Percentiles rank a stretch among this genome's conserved stretches.
These are phyloP conservation scores for Ailanthus altissimus DNA, from an alignment of 345 rosid species.

Conservation along the genomic window DNA sequence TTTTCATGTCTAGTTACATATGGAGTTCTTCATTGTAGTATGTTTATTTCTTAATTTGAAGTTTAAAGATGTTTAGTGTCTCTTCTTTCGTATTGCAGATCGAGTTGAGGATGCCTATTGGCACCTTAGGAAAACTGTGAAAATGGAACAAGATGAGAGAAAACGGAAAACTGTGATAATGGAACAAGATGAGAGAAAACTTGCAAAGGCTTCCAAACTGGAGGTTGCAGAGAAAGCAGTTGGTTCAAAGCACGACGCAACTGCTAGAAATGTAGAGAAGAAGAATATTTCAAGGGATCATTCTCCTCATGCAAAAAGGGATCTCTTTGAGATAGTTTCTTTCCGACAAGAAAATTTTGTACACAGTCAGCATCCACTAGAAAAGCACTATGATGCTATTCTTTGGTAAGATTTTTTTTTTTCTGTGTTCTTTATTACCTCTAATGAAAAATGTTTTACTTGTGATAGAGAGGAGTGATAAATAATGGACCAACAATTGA, in stretches of 20 bases:
- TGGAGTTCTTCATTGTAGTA: no score
- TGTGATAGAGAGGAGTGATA: background rate
- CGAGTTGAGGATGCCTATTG: constrained; percentile 76
- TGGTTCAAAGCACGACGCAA: constrained; percentile 27
- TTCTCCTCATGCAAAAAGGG: no score
- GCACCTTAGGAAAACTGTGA: constrained; percentile 62
- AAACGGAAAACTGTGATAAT: constrained; percentile 45
- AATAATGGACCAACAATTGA: background rate
- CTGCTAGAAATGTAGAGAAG: constrained; percentile 28
- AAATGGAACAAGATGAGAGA: constrained; percentile 37
- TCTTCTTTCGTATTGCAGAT: constrained; percentile 40
- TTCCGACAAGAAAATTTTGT: constrained; percentile 82
- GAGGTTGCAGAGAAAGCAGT: constrained; percentile 29
- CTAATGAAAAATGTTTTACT: background rate
- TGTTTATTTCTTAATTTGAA: constrained; percentile 2
- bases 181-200: constrained; percentile 33
- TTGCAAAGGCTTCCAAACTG: constrained; percentile 29
- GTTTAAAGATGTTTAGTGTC: background rate
- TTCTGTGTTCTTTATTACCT: constrained; percentile 2
- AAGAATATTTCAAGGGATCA: constrained; percentile 25
- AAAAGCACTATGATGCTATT: constrained; percentile 76
- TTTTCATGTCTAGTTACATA: background rate
- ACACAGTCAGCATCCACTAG: constrained; percentile 35
- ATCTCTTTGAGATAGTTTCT: no score
- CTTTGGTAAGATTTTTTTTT: constrained; percentile 54